Evolutionary conservation across 192 early-diverging fungal species (phyloP).

Genomic region (Mortierella claussenii): DNA sequence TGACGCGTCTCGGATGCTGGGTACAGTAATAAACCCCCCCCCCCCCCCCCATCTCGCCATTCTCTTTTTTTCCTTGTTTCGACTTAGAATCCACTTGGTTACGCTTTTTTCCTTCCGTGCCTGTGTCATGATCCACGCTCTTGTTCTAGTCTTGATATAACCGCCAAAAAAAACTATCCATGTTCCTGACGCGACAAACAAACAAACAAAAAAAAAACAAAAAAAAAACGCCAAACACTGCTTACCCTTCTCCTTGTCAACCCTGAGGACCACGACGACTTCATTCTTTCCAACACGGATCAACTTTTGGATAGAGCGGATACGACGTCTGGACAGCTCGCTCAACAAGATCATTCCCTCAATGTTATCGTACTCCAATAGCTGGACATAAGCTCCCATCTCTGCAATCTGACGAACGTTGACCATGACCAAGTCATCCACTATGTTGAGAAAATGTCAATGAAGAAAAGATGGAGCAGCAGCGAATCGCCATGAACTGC

Average conservation of each 20-base stretch:
- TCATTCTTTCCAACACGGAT: constrained; percentile 93
- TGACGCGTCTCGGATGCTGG: too few species aligned
- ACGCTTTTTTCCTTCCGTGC: too few species aligned
- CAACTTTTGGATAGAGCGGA: constrained; percentile 95
- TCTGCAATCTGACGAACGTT: constrained; percentile 95
- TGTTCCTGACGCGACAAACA: neutral
- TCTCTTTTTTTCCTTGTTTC: too few species aligned
- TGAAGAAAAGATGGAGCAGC: too few species aligned
- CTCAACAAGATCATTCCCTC: constrained; percentile 97
- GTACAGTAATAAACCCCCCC: too few species aligned
- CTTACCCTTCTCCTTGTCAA: constrained; percentile 95
- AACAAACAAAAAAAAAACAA: neutral
- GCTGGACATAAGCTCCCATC: constrained; percentile 93
- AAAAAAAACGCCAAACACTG: neutral
- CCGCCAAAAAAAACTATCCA: too few species aligned
- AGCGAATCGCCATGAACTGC: too few species aligned
- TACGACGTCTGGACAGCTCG: constrained; percentile 93
- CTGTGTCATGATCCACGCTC: too few species aligned
- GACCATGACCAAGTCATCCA: constrained; percentile 96
- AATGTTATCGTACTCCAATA: constrained; percentile 96
- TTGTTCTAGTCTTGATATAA: too few species aligned
- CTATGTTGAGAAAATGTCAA: constrained; percentile 40
- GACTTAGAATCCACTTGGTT: too few species aligned
- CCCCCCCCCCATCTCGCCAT: too few species aligned
- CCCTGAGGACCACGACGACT: constrained; percentile 93